Conservation (phyloP, 2,329 filamentous ascomycete genomes). For the Lachnellula hyalina region DNA sequence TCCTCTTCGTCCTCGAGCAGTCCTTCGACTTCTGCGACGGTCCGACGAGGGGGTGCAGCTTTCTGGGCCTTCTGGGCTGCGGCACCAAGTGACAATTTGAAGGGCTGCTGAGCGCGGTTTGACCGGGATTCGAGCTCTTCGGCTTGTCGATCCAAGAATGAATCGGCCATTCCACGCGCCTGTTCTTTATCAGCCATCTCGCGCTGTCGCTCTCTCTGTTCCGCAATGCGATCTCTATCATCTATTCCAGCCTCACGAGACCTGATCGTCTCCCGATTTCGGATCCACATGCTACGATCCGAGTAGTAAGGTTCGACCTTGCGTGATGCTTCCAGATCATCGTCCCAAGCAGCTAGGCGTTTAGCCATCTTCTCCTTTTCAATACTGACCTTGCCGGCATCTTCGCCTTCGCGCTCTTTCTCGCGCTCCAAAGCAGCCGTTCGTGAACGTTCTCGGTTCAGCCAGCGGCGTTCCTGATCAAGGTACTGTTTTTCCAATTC, state of each 20-base stretch:
- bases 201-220: conserved; percentile 67
- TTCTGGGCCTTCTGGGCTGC: conserved; percentile 69
- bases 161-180: conserved; percentile 79
- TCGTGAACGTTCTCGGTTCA: conserved; percentile 79
- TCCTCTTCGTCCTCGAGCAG: conserved; percentile 94
- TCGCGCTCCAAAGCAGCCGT: conserved; percentile 83
- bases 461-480: conserved; percentile 85
- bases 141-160: conserved; percentile 81
- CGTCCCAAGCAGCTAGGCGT: conserved; percentile 76
- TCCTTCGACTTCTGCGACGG: conserved; percentile 89
- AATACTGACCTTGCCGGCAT: conserved; percentile 59
- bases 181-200: conserved; percentile 69
- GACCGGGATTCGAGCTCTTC: conserved; percentile 61
- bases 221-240: conserved; percentile 73
- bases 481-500: conserved; percentile 77
- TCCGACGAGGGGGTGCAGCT: conserved; percentile 60
- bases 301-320: conserved; percentile 79
- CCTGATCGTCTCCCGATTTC: conserved; percentile 70
- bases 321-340: conserved; percentile 71
- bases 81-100: conserved; percentile 89
- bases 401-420: conserved; percentile 70
- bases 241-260: conserved; percentile 71
- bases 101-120: conserved; percentile 58
- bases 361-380: conserved; percentile 64
- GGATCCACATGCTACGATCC: conserved; percentile 78